Conservation (phyloP, 805 yeast species). For the Ogataea haglerorum region DNA sequence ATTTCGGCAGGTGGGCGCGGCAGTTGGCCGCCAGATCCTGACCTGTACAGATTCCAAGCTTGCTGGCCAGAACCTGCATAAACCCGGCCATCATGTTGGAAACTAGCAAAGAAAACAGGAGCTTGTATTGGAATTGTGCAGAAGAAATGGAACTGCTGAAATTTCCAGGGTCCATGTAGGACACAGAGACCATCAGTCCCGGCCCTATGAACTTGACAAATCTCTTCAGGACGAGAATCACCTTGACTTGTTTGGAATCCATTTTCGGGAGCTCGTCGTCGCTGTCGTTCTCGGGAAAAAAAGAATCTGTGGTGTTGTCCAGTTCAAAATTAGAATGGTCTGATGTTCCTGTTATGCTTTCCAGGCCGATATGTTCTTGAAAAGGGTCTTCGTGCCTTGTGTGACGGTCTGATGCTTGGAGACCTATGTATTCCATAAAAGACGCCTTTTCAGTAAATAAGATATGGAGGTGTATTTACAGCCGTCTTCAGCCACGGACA, state of each 20-base stretch:
- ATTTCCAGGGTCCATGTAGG: conserved; percentile 98
- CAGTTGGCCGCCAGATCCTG: conserved; percentile 87
- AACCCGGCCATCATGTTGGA: conserved; percentile 86
- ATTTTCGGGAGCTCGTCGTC: conserved; percentile 1
- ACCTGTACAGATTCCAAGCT: conserved; percentile 92
- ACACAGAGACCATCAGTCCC: conserved; percentile 90
- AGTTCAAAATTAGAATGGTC: neutral
- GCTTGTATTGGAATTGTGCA: conserved; percentile 66
- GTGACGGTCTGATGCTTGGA: neutral
- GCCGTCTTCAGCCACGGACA: too few species aligned
- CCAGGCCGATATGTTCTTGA: neutral
- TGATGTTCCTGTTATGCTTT: neutral
- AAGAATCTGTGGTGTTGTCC: neutral
- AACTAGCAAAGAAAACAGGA: conserved; percentile 72
- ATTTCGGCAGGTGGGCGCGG: conserved; percentile 64
- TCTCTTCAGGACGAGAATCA: conserved; percentile 27
- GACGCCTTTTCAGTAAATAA: neutral
- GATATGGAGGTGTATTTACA: too few species aligned
- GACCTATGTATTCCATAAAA: conserved; percentile 3
- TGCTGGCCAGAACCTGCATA: conserved; percentile 79
- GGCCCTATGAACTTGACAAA: conserved; percentile 71
- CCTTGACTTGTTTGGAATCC: conserved; percentile 7
- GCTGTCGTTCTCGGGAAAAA: neutral
- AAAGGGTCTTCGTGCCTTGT: neutral
- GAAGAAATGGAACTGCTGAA: conserved; percentile 93